phyloP scores from a whole-genome alignment of 192 early-diverging fungal genomes.

The Podila minutissima region DNA sequence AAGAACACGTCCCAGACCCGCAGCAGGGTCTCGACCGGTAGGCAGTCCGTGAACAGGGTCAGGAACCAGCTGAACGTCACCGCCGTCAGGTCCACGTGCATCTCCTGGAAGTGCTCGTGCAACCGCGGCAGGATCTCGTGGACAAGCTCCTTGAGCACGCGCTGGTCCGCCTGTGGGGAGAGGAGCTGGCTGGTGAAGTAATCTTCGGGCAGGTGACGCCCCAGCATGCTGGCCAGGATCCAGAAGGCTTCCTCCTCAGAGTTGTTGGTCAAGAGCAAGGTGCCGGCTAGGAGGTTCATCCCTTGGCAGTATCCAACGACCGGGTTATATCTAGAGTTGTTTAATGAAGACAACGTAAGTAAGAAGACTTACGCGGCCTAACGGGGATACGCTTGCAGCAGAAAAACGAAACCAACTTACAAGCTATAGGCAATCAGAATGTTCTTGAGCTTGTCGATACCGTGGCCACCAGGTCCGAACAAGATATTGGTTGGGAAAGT shows the following conservation, averaged over 20 bases:
- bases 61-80: constrained; percentile 67
- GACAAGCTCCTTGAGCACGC: constrained; percentile 59
- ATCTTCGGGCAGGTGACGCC: constrained; percentile 56
- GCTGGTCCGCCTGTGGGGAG: constrained; percentile 62
- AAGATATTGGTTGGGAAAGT: constrained; percentile 49
- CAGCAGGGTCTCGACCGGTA: constrained; percentile 56
- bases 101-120: constrained; percentile 49
- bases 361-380: neutral
- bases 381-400: no score
- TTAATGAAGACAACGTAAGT: neutral
- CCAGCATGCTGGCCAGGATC: constrained; percentile 57
- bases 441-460: constrained; percentile 46
- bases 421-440: constrained; percentile 47
- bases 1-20: constrained; percentile 69
- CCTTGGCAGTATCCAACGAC: constrained; percentile 67
- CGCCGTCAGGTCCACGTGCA: constrained; percentile 57
- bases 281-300: constrained; percentile 65
- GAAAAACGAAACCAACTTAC: constrained; percentile 3
- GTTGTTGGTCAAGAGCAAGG: constrained; percentile 58
- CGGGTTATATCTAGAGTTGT: constrained; percentile 40
- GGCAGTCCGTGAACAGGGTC: constrained; percentile 60
- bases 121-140: constrained; percentile 59
- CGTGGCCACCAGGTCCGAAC: constrained; percentile 46
- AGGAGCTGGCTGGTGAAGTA: constrained; percentile 62
- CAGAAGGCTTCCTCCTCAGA: constrained; percentile 55